Percentiles rank a stretch among this genome's conserved stretches.
Conservation (phyloP, 208 protist species). For the Acanthamoeba lenticulata region DNA sequence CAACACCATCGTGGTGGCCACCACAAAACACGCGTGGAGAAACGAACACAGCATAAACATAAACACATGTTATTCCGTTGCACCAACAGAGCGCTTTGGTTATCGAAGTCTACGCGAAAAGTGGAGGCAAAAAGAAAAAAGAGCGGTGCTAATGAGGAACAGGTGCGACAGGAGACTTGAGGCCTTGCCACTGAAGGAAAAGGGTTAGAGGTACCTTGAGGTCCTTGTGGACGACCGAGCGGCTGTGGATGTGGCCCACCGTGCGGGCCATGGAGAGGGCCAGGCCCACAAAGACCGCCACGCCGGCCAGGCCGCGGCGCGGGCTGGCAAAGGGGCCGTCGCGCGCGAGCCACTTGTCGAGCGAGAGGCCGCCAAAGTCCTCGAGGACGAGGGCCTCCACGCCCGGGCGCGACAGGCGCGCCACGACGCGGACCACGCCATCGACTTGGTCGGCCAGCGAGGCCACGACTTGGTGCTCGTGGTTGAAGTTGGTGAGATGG, state of each 20-base stretch:
- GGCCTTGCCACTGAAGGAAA: neutral
- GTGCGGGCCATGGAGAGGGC: neutral
- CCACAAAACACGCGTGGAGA: neutral
- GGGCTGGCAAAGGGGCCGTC: neutral
- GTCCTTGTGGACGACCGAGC: neutral
- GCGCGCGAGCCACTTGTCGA: conserved; percentile 29
- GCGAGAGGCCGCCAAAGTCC: conserved; percentile 22
- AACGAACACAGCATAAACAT: too few species aligned
- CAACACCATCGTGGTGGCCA: neutral
- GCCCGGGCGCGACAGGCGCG: neutral
- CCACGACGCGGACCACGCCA: neutral
- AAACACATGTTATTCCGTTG: too few species aligned
- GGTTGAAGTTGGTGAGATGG: conserved; percentile 38
- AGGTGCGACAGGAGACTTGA: too few species aligned
- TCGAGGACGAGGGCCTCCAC: conserved; percentile 10
- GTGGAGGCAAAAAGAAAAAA: neutral
- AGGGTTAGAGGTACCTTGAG: neutral
- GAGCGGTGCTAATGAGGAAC: too few species aligned
- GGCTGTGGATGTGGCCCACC: neutral
- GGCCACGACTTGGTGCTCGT: neutral
- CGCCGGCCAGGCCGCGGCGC: neutral
- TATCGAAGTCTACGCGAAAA: neutral
- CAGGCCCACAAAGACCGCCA: neutral
- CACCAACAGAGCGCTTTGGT: too few species aligned
- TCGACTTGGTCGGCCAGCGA: neutral